Evolutionary conservation across 1,284 basidiomycete genomes (phyloP), one percentile per base, ranked within the genome.

Genomic region (Coniophora puteana): DNA sequence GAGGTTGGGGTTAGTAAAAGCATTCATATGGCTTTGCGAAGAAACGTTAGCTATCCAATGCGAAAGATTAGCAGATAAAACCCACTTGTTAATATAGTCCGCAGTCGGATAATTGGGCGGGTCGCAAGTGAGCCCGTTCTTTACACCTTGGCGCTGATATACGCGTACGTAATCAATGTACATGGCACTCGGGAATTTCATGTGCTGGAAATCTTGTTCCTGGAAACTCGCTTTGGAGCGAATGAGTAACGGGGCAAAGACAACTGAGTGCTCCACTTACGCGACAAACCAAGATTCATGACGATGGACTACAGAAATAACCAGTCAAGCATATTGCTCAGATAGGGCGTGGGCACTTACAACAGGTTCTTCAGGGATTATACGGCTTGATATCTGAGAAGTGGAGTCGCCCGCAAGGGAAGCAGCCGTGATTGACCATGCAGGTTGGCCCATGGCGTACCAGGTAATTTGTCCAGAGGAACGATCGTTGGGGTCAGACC

Each of bases 161-260:
- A 90, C 70, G 25, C 87, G 80, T 13, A 90, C 71, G 49, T 89
- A 89, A 57, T 90, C 87, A 41, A 90, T 62, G 48, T 76, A 78
- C 82, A 89, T 86, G 50, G 68, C 64, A 17, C 68, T 62, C 2
- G 88, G 88, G 68, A 90, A 90, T 39, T 61, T 51, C 30, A 89
- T 57, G 52, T 84, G 66, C 48, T 70, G 69, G 55, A 71, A 88
- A 61, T 89, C 83, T 50, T 78, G 77, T 33, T 56, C 51, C 57
- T 89, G 84, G 68, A 89, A 89, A 25, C 68, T 68, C 12, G 77
- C 71, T 72, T 44, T 14, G 36, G 21, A 13, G 27, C 35, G 8
- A 16, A 28, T 55, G 12, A 53, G 23, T 13, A 39, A 47, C 2
- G 21, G 21, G n/a, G 23, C n/a, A 8, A 12, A n/a, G 16, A 27